These are phyloP conservation scores for Dissoconium aciculare DNA, from an alignment of 2,329 filamentous ascomycete genomes.

Conservation along the genomic window DNA sequence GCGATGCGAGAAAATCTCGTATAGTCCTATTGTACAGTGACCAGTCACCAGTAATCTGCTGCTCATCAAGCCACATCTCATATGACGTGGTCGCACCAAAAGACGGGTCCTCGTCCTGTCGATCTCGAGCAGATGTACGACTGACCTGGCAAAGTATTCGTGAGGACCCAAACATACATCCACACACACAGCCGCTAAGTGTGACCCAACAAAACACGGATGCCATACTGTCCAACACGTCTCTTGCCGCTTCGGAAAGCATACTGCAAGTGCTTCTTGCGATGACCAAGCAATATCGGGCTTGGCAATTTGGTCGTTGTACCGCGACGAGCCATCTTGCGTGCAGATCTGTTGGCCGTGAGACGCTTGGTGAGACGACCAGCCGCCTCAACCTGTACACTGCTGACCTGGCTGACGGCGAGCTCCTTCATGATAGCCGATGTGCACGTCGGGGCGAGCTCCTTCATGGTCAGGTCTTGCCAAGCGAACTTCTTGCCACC, in stretches of 20 bases:
- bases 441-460: constrained; percentile 9
- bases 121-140: too few species aligned
- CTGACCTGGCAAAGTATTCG: too few species aligned
- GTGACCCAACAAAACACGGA: constrained; percentile 19
- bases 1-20: too few species aligned
- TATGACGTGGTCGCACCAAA: too few species aligned
- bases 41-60: too few species aligned
- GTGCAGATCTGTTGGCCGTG: constrained; percentile 19
- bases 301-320: constrained; percentile 17
- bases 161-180: too few species aligned
- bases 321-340: constrained; percentile 19
- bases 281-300: constrained; percentile 17
- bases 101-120: too few species aligned
- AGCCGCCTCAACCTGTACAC: constrained; percentile 18
- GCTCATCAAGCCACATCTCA: too few species aligned
- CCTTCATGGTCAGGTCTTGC: constrained; percentile 12
- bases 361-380: constrained; percentile 23
- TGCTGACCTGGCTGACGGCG: constrained; percentile 18
- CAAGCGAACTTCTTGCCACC: constrained; percentile 8
- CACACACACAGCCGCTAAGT: too few species aligned
- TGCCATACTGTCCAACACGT: constrained; percentile 20
- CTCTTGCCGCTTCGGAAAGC: constrained; percentile 18
- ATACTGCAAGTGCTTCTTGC: constrained; percentile 16
- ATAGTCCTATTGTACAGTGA: too few species aligned
- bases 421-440: constrained; percentile 15